phyloP scores from a whole-genome alignment of 805 yeast genomes.

The Starmerella floris region DNA sequence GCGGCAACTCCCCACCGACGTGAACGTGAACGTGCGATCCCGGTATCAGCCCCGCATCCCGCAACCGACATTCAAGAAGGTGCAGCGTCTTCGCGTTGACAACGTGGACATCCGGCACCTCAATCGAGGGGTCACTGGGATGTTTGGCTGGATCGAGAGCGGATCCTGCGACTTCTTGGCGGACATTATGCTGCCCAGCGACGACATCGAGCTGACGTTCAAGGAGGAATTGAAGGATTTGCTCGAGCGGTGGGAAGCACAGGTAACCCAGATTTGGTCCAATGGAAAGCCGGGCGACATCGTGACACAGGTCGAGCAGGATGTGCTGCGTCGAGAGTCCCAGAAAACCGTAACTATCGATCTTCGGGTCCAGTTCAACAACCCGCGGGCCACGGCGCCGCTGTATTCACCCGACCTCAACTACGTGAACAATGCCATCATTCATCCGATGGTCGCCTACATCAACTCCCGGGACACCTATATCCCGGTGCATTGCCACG shows the following conservation, averaged over 20 bases:
- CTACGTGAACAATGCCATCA: conserved; percentile 82
- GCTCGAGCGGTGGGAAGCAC: conserved; percentile 31
- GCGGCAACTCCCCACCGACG: conserved; percentile 35
- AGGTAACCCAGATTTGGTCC: conserved; percentile 8
- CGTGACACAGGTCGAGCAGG: conserved; percentile 24
- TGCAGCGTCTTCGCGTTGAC: conserved; percentile 73
- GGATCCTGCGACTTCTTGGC: conserved; percentile 92
- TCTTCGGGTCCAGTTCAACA: conserved; percentile 61
- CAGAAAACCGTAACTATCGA: conserved; percentile 62
- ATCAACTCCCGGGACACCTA: conserved; percentile 81
- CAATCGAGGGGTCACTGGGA: conserved; percentile 76
- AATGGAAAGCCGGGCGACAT: conserved; percentile 17
- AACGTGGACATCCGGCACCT: conserved; percentile 76
- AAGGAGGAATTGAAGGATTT: conserved; percentile 29
- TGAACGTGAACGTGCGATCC: not conserved
- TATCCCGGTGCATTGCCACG: conserved; percentile 73
- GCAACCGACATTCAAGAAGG: conserved; percentile 21
- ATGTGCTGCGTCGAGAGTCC: conserved; percentile 24
- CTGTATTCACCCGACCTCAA: conserved; percentile 74
- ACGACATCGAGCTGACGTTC: conserved; percentile 38
- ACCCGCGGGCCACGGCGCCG: conserved; percentile 82
- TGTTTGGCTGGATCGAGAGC: conserved; percentile 91
- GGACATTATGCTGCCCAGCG: conserved; percentile 68
- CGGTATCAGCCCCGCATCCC: conserved; percentile 3
- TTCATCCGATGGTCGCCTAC: conserved; percentile 89